Evolutionary conservation across 192 early-diverging fungal species (phyloP), one percentile per base, ranked within the genome.

Genomic region (Rhizoclosmatium globosum): DNA sequence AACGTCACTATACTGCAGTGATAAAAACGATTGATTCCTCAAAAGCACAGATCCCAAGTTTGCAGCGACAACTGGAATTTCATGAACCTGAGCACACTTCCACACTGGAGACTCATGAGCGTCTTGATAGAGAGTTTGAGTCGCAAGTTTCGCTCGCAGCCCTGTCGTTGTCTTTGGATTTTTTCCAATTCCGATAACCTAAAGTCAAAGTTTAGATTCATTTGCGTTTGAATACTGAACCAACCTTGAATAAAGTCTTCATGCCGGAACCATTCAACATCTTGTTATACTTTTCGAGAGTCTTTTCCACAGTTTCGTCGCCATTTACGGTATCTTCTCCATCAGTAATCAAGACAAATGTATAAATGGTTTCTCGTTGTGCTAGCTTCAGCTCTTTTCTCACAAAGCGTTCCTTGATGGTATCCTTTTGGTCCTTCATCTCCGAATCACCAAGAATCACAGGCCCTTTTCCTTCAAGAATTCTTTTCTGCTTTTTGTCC

Each of bases 61-160:
- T 23, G 67, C 67, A 45, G 67, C 67, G 23, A 46, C 44, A 15
- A 68, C 67, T 42, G 67, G 67, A 68, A 68, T 47, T 68, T 68
- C 67, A 23, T 68, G 11, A n/a, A 68, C 67, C 17, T 64, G 6
- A 17, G 9, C 6, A 23, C 61, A 64, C 6, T 64, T 9, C 61
- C 61, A 64, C 6, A 64, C 61, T 17, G 61, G 61, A 9, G 61
- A 39, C 15, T 17, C 39, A 38, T 64, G 61, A n/a, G 67, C 67
- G 44, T 23, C 38, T 46, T 13, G 39, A 46, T 46, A 23, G 41
- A 68, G 67, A 13, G 67, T 68, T 47, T 68, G 42, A 2, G 67
- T 68, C 15, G 67, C 67, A 23, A 68, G 17, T 17, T 68, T 23
- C 9, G 45, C 39, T 43, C 17, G 38, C 7, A 68, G 45, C 21